phyloP scores from a whole-genome alignment of 164 flowering plant species.

The Malania oleifera region DNA sequence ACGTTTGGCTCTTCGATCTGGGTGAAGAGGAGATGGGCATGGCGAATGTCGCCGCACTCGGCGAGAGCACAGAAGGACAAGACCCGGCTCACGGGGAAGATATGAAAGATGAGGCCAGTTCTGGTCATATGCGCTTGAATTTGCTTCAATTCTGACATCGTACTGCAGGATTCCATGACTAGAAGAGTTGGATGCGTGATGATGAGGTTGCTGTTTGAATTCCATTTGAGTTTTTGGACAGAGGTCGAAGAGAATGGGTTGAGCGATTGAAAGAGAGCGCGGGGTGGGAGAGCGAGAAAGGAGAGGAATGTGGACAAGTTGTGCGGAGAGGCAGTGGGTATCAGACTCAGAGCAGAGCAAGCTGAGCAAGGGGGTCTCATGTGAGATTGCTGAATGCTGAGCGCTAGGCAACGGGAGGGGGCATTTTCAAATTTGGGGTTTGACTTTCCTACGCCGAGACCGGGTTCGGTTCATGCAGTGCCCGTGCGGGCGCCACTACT shows the following conservation, averaged over 20 bases:
- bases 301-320: too few species aligned
- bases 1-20: conserved; percentile 43
- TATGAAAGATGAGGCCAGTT: conserved; percentile 44
- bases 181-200: conserved; percentile 51
- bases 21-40: conserved; percentile 40
- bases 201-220: conserved; percentile 27
- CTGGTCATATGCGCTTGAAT: conserved; percentile 62
- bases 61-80: conserved; percentile 55
- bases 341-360: background rate
- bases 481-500: too few species aligned
- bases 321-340: background rate
- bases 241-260: background rate
- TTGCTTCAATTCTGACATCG: conserved; percentile 55
- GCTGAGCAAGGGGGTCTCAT: background rate
- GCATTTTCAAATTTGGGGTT: too few species aligned
- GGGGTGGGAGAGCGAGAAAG: background rate
- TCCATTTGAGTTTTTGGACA: conserved; percentile 36
- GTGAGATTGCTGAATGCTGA: background rate
- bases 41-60: conserved; percentile 38
- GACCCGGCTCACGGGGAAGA: conserved; percentile 56
- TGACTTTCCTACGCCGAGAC: too few species aligned
- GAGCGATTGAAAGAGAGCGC: background rate
- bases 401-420: too few species aligned
- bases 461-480: too few species aligned
- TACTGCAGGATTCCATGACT: conserved; percentile 46